These are phyloP conservation scores for Beauveria caledonica DNA, from an alignment of 2,329 filamentous ascomycete species.

Conservation along the genomic window DNA sequence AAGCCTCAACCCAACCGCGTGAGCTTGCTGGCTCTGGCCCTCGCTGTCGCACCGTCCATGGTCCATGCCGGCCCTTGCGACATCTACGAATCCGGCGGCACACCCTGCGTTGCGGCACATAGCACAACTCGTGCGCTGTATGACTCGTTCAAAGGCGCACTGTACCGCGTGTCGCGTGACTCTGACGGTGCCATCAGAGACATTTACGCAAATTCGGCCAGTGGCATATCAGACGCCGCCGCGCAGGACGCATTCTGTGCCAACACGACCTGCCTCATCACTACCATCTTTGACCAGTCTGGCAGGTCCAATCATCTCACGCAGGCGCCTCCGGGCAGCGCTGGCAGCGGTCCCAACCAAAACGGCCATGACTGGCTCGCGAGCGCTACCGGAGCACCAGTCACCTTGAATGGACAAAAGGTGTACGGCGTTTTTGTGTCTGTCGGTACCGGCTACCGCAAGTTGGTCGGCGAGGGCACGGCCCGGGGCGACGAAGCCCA, in stretches of 20 bases:
- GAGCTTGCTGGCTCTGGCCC: background rate
- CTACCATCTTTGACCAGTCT: slow-evolving; percentile 59
- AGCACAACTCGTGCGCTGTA: slow-evolving; percentile 56
- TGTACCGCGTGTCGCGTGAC: slow-evolving; percentile 51
- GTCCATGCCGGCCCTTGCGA: slow-evolving; percentile 50
- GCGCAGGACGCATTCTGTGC: slow-evolving; percentile 54
- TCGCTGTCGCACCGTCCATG: slow-evolving; percentile 18
- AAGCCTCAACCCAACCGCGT: background rate
- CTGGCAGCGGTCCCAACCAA: slow-evolving; percentile 45
- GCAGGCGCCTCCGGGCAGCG: slow-evolving; percentile 48
- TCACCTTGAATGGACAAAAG: slow-evolving; percentile 52
- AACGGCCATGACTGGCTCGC: slow-evolving; percentile 54
- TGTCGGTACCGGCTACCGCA: slow-evolving; percentile 56
- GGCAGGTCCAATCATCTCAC: slow-evolving; percentile 54
- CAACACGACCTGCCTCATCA: slow-evolving; percentile 54
- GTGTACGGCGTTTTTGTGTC: slow-evolving; percentile 57
- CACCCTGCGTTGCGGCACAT: slow-evolving; percentile 53
- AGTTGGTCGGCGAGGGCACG: slow-evolving; percentile 42
- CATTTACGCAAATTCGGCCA: slow-evolving; percentile 44
- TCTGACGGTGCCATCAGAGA: slow-evolving; percentile 37
- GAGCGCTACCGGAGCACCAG: slow-evolving; percentile 50
- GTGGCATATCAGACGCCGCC: slow-evolving; percentile 53
- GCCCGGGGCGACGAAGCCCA: slow-evolving; percentile 47
- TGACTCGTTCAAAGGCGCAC: slow-evolving; percentile 38
- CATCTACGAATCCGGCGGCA: slow-evolving; percentile 47